Evolutionary conservation across 2,329 filamentous ascomycete species (phyloP).

Genomic region (Aureobasidium leucospermi): DNA sequence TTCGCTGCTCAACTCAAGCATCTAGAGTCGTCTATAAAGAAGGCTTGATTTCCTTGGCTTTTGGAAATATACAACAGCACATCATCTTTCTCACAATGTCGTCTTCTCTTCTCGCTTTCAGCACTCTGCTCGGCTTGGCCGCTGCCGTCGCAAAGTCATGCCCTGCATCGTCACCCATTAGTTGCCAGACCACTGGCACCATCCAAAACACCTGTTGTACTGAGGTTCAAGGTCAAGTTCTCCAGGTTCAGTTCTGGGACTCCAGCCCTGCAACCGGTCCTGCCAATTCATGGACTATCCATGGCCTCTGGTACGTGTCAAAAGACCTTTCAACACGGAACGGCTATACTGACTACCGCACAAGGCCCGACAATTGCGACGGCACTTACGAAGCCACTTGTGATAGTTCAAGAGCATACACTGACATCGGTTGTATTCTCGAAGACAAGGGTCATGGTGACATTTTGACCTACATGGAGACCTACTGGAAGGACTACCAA

Average conservation of each 20-base stretch:
- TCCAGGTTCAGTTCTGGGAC: conserved; percentile 24
- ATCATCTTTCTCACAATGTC: neutral
- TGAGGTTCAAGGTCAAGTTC: conserved; percentile 50
- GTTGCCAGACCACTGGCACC: conserved; percentile 14
- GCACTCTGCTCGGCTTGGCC: neutral
- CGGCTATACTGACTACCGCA: neutral
- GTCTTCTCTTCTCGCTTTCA: neutral
- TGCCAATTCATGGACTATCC: conserved; percentile 20
- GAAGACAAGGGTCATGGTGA: conserved; percentile 17
- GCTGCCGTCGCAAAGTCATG: neutral
- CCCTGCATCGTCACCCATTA: conserved; percentile 2
- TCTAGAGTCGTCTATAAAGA: neutral
- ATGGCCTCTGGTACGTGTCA: conserved; percentile 19
- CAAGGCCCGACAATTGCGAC: conserved; percentile 21
- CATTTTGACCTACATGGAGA: conserved; percentile 19
- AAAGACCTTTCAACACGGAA: neutral
- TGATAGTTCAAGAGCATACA: conserved; percentile 17
- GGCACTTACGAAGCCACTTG: conserved; percentile 19
- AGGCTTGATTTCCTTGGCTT: conserved; percentile 3
- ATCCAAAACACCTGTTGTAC: conserved; percentile 63
- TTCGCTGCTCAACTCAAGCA: neutral
- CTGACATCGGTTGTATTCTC: conserved; percentile 20
- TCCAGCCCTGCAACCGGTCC: conserved; percentile 20
- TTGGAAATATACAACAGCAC: neutral
- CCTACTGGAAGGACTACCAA: conserved; percentile 22